A percentile compares a stretch with the other conserved stretches of the same genome.
Conservation (phyloP, 2,329 filamentous ascomycete species). For the Verticillium albo-atrum region DNA sequence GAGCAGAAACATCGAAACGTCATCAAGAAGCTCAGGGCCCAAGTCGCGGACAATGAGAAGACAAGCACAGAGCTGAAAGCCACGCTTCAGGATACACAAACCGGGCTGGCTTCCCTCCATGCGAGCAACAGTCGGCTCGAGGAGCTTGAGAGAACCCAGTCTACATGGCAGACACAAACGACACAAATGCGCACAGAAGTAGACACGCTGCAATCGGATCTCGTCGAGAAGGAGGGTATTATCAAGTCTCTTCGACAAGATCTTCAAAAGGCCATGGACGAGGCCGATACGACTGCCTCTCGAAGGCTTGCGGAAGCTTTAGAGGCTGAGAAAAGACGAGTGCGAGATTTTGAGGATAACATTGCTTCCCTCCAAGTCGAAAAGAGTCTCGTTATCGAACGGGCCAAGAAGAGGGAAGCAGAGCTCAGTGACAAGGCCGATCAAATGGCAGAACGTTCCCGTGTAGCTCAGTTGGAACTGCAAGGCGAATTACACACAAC, state of each 20-base stretch:
- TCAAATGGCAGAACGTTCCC: slow-evolving; percentile 65
- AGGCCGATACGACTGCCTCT: slow-evolving; percentile 61
- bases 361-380: slow-evolving; percentile 69
- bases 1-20: slow-evolving; percentile 80
- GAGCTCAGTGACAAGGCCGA: slow-evolving; percentile 71
- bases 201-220: slow-evolving; percentile 57
- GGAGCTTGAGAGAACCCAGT: slow-evolving; percentile 49
- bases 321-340: slow-evolving; percentile 55
- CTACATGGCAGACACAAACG: slow-evolving; percentile 16
- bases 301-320: slow-evolving; percentile 64
- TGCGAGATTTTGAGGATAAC: slow-evolving; percentile 50
- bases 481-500: slow-evolving; percentile 72
- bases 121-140: slow-evolving; percentile 44
- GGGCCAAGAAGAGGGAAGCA: slow-evolving; percentile 59
- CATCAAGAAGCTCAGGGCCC: slow-evolving; percentile 74
- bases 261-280: slow-evolving; percentile 61
- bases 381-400: slow-evolving; percentile 67
- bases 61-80: slow-evolving; percentile 54
- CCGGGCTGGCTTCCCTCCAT: slow-evolving; percentile 42
- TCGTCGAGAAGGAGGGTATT: slow-evolving; percentile 57
- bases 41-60: slow-evolving; percentile 62
- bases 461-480: slow-evolving; percentile 68
- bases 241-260: slow-evolving; percentile 68
- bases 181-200: slow-evolving; percentile 33
- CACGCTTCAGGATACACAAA: slow-evolving; percentile 53